Evolutionary conservation across 2,329 filamentous ascomycete genomes (phyloP), one percentile per base, ranked within the genome.

Genomic region (Fusarium globosum): DNA sequence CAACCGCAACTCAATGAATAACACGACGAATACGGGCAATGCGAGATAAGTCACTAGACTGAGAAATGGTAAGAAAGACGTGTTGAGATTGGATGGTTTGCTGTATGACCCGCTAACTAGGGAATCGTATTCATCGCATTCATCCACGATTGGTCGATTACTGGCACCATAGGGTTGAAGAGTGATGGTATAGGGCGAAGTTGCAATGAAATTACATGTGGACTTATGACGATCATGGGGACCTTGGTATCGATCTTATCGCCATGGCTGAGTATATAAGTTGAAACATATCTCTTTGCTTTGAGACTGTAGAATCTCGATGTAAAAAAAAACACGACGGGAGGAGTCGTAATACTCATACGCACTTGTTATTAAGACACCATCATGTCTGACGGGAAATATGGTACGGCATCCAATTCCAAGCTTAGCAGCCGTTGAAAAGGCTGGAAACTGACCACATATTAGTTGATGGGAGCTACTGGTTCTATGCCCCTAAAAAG

Each of bases 401-500:
- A 81, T 36, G 77, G 81, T 81, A 76, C 39, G 72, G 55, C 14
- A 28, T 16, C 26, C 23, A 7, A 13, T 38, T 33, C 36, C n/a
- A 15, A 9, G 7, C 8, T 26, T 30, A 9, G 20, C 20, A 53
- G 38, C 48, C n/a, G n/a, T 35, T 35, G 5, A 51, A 20, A 23
- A 35, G 8, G 16, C 21, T n/a, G 16, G 16, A 14, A 23, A 23
- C n/a, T 51, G 30, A 51, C 48, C 48, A 51, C 21, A 23, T 51
- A 35, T 35, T 33, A 85, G 84, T 86, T 41, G 74, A 81, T 3
- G 82, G 80, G 1, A 87, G 84, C 65, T 80, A 83, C 41, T 88
- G 82, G 80, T 83, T 86, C 74, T 87, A 85, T 65, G 83, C 82
- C 14, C 84, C 86, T 1, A 86, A 86, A 64, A 85, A 85, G 72